These are phyloP conservation scores for Tolypocladium capitatum DNA, from an alignment of 2,329 filamentous ascomycete genomes.

Conservation along the genomic window DNA sequence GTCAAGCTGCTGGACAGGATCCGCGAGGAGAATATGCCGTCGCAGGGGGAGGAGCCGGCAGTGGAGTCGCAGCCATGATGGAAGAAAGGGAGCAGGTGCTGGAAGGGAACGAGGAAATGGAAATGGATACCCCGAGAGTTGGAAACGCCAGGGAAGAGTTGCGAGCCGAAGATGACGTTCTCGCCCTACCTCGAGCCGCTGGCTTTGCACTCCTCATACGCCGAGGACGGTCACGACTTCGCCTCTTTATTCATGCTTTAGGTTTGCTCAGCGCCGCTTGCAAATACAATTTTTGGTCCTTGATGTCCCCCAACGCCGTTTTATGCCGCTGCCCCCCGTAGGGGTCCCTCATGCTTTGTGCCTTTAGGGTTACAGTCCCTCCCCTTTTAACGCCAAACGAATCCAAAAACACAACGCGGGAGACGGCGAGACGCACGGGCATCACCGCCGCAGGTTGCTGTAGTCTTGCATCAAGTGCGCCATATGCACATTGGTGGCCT, in stretches of 20 bases:
- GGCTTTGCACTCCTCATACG: background rate
- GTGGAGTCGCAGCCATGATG: background rate
- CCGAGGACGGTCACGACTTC: background rate
- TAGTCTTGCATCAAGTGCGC: slow-evolving; percentile 66
- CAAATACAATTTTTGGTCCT: background rate
- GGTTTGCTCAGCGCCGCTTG: background rate
- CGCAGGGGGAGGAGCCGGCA: background rate
- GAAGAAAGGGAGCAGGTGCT: slow-evolving; percentile 1
- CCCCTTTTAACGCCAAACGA: background rate
- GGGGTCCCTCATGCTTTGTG: background rate
- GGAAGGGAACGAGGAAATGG: background rate
- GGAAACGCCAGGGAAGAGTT: background rate
- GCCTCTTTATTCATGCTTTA: background rate
- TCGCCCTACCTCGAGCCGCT: background rate
- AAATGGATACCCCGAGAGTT: background rate
- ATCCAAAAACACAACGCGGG: background rate
- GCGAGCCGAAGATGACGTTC: background rate
- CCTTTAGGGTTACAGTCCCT: background rate
- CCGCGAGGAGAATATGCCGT: slow-evolving; percentile 4
- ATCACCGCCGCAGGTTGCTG: slow-evolving; percentile 31
- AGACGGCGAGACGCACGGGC: too few relatives aligned
- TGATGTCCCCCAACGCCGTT: background rate
- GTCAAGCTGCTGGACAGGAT: slow-evolving; percentile 52
- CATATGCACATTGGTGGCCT: slow-evolving; percentile 85
- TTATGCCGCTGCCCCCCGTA: background rate